Evolutionary conservation across 331 rosid species (phyloP), one percentile per base, ranked within the genome.

Genomic region (Ulmus americana): DNA sequence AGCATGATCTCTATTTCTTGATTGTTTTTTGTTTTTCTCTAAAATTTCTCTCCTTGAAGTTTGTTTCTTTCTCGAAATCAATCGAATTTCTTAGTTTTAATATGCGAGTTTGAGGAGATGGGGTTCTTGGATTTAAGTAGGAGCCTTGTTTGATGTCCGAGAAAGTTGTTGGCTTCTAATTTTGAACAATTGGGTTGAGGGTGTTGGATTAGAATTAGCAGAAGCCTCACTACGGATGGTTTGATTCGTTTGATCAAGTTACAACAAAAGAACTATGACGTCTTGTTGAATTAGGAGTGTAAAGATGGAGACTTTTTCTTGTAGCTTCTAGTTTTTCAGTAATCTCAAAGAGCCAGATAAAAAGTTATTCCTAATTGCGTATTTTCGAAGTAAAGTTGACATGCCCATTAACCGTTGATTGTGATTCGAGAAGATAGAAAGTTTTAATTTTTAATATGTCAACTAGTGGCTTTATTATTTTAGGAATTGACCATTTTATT

Each of bases 401-500:
- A 28, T 28, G 35, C 35, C 35, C 35, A 28, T 28, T 28, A 28
- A 28, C 35, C 35, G 35, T 28, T 28, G 44, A 18, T 42, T 39
- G 42, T 42, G 14, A 58, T 58, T 60, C 20, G 35, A 60, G 14
- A 40, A n/a, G 64, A 43, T 41, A 15, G 50, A 14, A 40, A 45
- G 10, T 58, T 43, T 16, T 60, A 11, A 11, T 42, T 8, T 39
- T 65, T 65, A 14, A 50, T 39, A 16, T 8, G 50, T 48, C 16
- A 15, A 1, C 5, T 59, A 40, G 50, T 51, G 60, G 35, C 43
- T 43, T 45, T 38, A 9, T 59, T 44, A 55, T 44, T 67, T 64
- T 40, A 39, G 39, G 61, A 64, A 77, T 59, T 12, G 39, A 62
- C 48, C 75, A 64, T 10, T 70, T 67, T 28, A 22, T 66, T 52